Evolutionary conservation across 2,329 filamentous ascomycete species (phyloP).

Genomic region (Pseudogymnoascus sp.): DNA sequence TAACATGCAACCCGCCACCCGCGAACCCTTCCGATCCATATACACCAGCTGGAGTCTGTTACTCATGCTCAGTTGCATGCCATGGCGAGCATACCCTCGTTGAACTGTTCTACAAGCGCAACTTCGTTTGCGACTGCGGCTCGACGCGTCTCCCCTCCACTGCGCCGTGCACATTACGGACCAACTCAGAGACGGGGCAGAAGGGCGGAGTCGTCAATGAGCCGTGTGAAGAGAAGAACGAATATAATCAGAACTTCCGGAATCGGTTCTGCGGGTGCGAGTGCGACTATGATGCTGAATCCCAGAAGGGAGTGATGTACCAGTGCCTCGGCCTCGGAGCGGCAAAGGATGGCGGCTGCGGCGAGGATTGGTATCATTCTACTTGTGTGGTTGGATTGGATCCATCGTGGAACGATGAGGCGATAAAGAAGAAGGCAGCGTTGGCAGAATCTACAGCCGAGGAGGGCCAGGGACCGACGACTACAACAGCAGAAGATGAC

Average conservation of each 20-base stretch:
- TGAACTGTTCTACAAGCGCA: slow-evolving; percentile 90
- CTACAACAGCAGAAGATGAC: slow-evolving; percentile 31
- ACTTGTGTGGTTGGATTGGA: slow-evolving; percentile 81
- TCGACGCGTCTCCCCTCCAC: slow-evolving; percentile 68
- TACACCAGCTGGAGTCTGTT: slow-evolving; percentile 78
- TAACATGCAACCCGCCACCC: slow-evolving; percentile 86
- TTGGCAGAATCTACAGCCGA: slow-evolving; percentile 28
- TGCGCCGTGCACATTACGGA: slow-evolving; percentile 68
- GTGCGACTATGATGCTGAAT: slow-evolving; percentile 78
- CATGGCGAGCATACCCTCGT: slow-evolving; percentile 93
- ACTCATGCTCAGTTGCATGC: slow-evolving; percentile 92
- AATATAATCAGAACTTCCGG: slow-evolving; percentile 91
- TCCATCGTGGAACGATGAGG: slow-evolving; percentile 60
- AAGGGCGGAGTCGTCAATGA: slow-evolving; percentile 75
- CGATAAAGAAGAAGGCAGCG: slow-evolving; percentile 30
- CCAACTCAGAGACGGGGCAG: slow-evolving; percentile 63
- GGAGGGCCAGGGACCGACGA: slow-evolving; percentile 13
- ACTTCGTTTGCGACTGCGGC: slow-evolving; percentile 95
- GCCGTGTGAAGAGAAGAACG: slow-evolving; percentile 63
- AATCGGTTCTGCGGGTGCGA: slow-evolving; percentile 89
- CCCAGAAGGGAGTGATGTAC: slow-evolving; percentile 96
- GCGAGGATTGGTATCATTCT: slow-evolving; percentile 97
- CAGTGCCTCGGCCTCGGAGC: slow-evolving; percentile 85
- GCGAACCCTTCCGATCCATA: slow-evolving; percentile 54
- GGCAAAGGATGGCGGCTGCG: slow-evolving; percentile 76